These are phyloP conservation scores for Pancytospora philotis DNA, from an alignment of 371 early-diverging fungal species.

Conservation along the genomic window DNA sequence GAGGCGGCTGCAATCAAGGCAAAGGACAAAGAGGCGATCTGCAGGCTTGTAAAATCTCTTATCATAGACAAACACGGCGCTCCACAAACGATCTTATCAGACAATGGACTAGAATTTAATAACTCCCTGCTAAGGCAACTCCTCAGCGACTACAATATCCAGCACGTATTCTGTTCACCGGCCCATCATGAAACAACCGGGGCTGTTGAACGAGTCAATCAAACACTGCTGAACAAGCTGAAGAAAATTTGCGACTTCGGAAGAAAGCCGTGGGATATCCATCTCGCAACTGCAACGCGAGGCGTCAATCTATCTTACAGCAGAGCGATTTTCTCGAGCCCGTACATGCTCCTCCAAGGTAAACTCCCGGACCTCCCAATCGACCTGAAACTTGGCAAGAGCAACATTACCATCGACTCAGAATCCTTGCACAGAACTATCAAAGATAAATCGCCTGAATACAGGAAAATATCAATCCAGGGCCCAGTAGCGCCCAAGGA, in stretches of 20 bases:
- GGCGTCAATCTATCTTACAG: background rate
- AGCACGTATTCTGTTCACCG: background rate
- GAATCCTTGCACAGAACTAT: background rate
- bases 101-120: constrained; percentile 56
- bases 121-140: background rate
- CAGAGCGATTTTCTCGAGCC: background rate
- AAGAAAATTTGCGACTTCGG: background rate
- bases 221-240: constrained; percentile 21
- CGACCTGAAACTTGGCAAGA: background rate
- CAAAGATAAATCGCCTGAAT: background rate
- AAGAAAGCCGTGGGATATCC: constrained; percentile 18
- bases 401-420: background rate
- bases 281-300: background rate
- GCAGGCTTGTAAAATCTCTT: constrained; percentile 13
- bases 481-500: background rate
- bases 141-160: background rate
- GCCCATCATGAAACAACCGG: background rate
- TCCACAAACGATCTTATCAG: constrained; percentile 51
- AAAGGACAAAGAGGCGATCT: constrained; percentile 43
- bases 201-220: constrained; percentile 20
- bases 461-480: background rate
- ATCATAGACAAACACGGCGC: constrained; percentile 34
- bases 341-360: background rate
- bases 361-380: background rate
- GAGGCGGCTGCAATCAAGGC: constrained; percentile 54